phyloP scores from a whole-genome alignment of 495 filamentous ascomycete species.

The Aspergillus sparsus region DNA sequence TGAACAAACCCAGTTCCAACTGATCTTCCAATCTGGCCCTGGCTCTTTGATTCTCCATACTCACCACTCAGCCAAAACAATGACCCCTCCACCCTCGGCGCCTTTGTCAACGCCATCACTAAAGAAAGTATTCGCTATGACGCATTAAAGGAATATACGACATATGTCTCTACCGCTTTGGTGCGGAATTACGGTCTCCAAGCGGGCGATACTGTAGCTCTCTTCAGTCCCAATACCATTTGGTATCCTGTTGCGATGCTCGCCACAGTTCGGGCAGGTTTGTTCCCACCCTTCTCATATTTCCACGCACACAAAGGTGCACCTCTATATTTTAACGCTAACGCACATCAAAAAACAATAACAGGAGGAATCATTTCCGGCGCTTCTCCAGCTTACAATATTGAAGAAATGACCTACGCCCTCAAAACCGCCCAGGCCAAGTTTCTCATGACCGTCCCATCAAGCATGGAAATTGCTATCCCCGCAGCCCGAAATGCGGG shows the following conservation, averaged over 20 bases:
- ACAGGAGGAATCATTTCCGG: conserved; percentile 54
- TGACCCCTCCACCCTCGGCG: conserved; percentile 39
- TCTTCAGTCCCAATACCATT: conserved; percentile 60
- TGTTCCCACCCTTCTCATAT: neutral
- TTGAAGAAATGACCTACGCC: conserved; percentile 64
- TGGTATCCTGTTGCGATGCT: conserved; percentile 64
- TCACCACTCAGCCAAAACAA: conserved; percentile 41
- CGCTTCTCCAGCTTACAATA: conserved; percentile 59
- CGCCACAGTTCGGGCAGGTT: conserved; percentile 47
- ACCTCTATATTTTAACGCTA: neutral
- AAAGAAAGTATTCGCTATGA: conserved; percentile 56
- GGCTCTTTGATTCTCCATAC: conserved; percentile 56
- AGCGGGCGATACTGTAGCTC: conserved; percentile 50
- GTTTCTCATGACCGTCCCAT: conserved; percentile 56
- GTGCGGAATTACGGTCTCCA: conserved; percentile 51
- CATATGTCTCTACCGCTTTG: conserved; percentile 57
- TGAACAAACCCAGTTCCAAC: conserved; percentile 52
- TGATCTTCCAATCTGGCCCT: conserved; percentile 58
- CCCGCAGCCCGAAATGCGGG: conserved; percentile 55
- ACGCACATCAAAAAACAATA: neutral
- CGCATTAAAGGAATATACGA: conserved; percentile 52
- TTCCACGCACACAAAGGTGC: neutral
- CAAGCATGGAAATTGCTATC: conserved; percentile 50
- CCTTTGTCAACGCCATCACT: conserved; percentile 57
- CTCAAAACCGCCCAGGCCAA: conserved; percentile 54